Conservation (phyloP, 495 filamentous ascomycete genomes). For the Staphylotrichum longicolle region DNA sequence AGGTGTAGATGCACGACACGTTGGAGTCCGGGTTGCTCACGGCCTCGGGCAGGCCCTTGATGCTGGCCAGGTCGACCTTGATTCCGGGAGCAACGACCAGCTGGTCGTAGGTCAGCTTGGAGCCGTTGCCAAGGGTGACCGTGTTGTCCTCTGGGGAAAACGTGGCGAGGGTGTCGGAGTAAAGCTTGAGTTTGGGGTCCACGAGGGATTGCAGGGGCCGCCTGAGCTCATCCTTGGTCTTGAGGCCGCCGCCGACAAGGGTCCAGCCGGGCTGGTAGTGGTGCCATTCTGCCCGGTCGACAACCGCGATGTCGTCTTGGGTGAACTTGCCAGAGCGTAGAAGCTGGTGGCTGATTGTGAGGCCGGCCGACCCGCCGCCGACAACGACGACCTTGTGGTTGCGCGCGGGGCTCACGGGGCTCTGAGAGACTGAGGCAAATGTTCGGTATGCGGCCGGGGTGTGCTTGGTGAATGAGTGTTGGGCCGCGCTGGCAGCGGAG, state of each 20-base stretch:
- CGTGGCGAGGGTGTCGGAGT: conserved; percentile 50
- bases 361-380: conserved; percentile 61
- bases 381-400: conserved; percentile 63
- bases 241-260: conserved; percentile 62
- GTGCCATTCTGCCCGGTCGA: conserved; percentile 63
- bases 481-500: conserved; percentile 5
- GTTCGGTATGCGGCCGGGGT: conserved; percentile 14
- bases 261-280: conserved; percentile 75
- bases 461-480: not conserved
- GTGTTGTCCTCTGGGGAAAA: conserved; percentile 59
- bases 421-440: conserved; percentile 35
- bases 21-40: conserved; percentile 53
- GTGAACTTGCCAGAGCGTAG: conserved; percentile 53
- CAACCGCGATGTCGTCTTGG: conserved; percentile 62
- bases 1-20: conserved; percentile 65
- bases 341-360: conserved; percentile 63
- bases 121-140: conserved; percentile 57
- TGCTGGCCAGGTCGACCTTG: conserved; percentile 51
- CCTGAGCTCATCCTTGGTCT: conserved; percentile 53
- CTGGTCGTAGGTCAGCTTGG: conserved; percentile 61
- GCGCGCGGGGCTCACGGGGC: conserved; percentile 35
- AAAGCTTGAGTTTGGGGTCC: conserved; percentile 61
- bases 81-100: conserved; percentile 65
- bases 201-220: conserved; percentile 52
- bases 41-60: conserved; percentile 61